These are phyloP conservation scores for Dionaea muscipula DNA, from an alignment of 179 eudicot species.

Conservation along the genomic window DNA sequence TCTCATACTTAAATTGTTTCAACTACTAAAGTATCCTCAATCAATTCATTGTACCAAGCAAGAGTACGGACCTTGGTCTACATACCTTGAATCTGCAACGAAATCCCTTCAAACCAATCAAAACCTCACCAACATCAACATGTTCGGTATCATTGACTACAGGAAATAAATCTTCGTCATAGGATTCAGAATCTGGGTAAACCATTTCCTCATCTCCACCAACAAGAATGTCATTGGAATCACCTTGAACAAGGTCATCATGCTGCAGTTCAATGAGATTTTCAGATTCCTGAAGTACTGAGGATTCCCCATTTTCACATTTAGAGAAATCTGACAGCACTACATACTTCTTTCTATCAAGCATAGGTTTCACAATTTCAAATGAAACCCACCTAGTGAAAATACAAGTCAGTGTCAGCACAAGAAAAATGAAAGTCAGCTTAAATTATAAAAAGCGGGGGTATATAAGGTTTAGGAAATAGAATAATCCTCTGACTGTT, in stretches of 20 bases:
- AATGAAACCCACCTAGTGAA: slow-evolving; percentile 65
- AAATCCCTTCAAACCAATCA: slow-evolving; percentile 48
- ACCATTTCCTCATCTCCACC: slow-evolving; percentile 43
- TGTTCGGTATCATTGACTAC: slow-evolving; percentile 30
- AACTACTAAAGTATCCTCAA: too few species aligned
- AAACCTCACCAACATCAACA: slow-evolving; percentile 32
- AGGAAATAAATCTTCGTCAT: slow-evolving; percentile 46
- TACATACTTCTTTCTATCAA: slow-evolving; percentile 55
- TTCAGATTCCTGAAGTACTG: slow-evolving; percentile 16
- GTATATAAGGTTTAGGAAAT: too few species aligned
- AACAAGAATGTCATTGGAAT: slow-evolving; percentile 39
- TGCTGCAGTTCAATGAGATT: slow-evolving; percentile 29
- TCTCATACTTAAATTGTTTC: too few species aligned
- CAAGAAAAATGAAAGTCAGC: slow-evolving; percentile 5
- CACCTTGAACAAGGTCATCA: slow-evolving; percentile 33
- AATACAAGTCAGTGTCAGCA: slow-evolving; percentile 14
- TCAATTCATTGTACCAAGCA: too few species aligned
- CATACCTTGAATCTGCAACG: slow-evolving; percentile 54
- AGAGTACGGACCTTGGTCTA: too few species aligned
- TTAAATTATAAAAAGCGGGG: too few species aligned
- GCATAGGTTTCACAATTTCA: slow-evolving; percentile 51
- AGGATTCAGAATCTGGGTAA: slow-evolving; percentile 40
- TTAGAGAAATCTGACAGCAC: slow-evolving; percentile 51
- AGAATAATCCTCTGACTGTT: too few species aligned
- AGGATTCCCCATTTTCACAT: slow-evolving; percentile 24